Percentiles rank a stretch among this genome's conserved stretches.
Evolutionary conservation across 2,329 filamentous ascomycete species (phyloP).

Genomic region (Ophiocordyceps sinensis): DNA sequence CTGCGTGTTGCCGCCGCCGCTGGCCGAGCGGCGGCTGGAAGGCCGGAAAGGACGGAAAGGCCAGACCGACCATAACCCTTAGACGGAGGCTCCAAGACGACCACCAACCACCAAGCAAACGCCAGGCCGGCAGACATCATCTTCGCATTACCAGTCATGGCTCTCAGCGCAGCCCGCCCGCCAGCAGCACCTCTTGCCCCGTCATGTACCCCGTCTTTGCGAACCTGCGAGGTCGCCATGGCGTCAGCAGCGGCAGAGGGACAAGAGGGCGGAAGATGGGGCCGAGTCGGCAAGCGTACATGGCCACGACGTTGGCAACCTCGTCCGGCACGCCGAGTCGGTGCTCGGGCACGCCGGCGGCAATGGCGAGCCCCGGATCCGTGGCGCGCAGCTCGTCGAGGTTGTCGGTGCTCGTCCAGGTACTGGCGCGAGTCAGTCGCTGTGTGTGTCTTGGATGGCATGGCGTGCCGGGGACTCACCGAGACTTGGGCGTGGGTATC

Average conservation of each 20-base stretch:
- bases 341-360: slow-evolving; percentile 17
- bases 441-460: too few relatives aligned
- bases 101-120: too few relatives aligned
- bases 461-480: slow-evolving; percentile 5
- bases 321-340: slow-evolving; percentile 19
- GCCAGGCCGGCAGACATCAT: not conserved
- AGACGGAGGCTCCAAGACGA: too few relatives aligned
- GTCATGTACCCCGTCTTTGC: slow-evolving; percentile 15
- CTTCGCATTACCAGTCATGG: not conserved
- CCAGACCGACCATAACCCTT: too few relatives aligned
- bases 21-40: too few relatives aligned
- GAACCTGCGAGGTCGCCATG: slow-evolving; percentile 8
- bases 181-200: slow-evolving; percentile 13
- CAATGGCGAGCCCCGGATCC: slow-evolving; percentile 20
- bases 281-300: slow-evolving; percentile 10
- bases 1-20: too few relatives aligned
- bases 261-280: not conserved
- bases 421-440: slow-evolving; percentile 7
- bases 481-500: slow-evolving; percentile 17
- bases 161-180: slow-evolving; percentile 10
- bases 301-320: slow-evolving; percentile 17
- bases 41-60: too few relatives aligned
- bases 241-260: not conserved
- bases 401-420: slow-evolving; percentile 15
- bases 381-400: slow-evolving; percentile 13